phyloP scores from a whole-genome alignment of 2,329 filamentous ascomycete genomes.

The Alternaria sp. region DNA sequence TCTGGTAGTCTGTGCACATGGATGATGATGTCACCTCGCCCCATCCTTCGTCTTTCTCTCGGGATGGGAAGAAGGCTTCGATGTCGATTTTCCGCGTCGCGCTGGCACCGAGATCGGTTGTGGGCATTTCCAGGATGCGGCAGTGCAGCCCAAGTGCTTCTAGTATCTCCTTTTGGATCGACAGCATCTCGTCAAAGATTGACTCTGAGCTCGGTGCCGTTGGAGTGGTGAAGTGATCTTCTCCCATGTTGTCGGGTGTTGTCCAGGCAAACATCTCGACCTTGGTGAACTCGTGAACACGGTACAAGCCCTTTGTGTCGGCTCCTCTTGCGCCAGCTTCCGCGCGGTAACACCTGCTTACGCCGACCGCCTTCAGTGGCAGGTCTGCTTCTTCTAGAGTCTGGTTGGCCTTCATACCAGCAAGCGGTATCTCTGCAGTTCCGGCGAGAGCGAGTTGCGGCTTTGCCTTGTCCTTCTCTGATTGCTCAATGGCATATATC shows the following conservation, averaged over 20 bases:
- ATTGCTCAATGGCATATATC: conserved; percentile 79
- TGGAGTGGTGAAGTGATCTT: conserved; percentile 42
- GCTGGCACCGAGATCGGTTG: conserved; percentile 84
- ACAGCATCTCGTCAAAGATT: conserved; percentile 83
- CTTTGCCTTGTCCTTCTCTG: conserved; percentile 63
- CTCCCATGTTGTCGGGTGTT: conserved; percentile 56
- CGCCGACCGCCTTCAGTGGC: conserved; percentile 80
- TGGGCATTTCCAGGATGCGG: conserved; percentile 91
- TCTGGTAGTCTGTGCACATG: conserved; percentile 95
- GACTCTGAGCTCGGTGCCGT: conserved; percentile 55
- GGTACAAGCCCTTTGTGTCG: conserved; percentile 92
- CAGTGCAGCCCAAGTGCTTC: conserved; percentile 78
- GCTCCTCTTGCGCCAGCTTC: conserved; percentile 90
- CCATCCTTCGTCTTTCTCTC: conserved; percentile 75
- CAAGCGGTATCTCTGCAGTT: conserved; percentile 93
- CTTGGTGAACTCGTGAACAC: conserved; percentile 98
- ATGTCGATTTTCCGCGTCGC: conserved; percentile 90
- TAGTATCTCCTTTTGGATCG: conserved; percentile 85
- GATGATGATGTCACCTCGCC: conserved; percentile 92
- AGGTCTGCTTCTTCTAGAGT: conserved; percentile 70
- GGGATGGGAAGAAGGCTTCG: conserved; percentile 90
- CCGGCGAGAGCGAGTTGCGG: conserved; percentile 80
- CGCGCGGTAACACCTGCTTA: conserved; percentile 92
- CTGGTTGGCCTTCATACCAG: conserved; percentile 82
- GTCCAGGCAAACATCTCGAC: conserved; percentile 98